A percentile compares a stretch with the other conserved stretches of the same genome.
These are phyloP conservation scores for Plasmodium adleri DNA, from an alignment of 169 alveolate species.

Conservation along the genomic window DNA sequence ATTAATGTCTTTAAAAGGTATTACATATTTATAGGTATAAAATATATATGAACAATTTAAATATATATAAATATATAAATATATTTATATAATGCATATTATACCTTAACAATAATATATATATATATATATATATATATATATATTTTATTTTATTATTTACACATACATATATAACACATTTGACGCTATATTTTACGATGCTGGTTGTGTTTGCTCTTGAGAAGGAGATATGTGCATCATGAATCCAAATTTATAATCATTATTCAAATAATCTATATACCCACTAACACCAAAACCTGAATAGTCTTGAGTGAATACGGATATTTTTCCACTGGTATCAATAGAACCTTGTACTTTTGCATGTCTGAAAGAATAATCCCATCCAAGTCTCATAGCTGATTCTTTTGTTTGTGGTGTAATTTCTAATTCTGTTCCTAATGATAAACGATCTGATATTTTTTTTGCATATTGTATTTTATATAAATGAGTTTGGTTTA, in stretches of 20 bases:
- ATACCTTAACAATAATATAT: constrained; percentile 1
- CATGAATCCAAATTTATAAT: constrained; percentile 92
- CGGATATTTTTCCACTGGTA: constrained; percentile 91
- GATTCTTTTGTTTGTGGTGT: constrained; percentile 87
- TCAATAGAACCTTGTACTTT: constrained; percentile 93
- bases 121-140: constrained; percentile 3
- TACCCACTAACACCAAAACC: constrained; percentile 92
- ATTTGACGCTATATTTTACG: not conserved
- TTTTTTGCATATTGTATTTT: constrained; percentile 87
- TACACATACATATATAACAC: not conserved
- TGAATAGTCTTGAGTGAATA: constrained; percentile 90
- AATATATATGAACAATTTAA: no score
- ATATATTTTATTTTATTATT: not conserved
- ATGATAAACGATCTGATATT: constrained; percentile 89
- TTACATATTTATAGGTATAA: no score
- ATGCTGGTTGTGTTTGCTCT: constrained; percentile 51
- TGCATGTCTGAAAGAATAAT: constrained; percentile 93
- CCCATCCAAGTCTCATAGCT: constrained; percentile 91
- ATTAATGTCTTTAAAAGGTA: not conserved
- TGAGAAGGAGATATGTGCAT: constrained; percentile 92
- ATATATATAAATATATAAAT: not conserved
- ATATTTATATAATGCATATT: constrained; percentile 9
- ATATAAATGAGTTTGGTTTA: constrained; percentile 83
- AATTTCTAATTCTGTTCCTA: constrained; percentile 92
- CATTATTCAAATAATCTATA: constrained; percentile 90